Conservation (phyloP, 306 rosid genomes). For the Rosa multiflora region DNA sequence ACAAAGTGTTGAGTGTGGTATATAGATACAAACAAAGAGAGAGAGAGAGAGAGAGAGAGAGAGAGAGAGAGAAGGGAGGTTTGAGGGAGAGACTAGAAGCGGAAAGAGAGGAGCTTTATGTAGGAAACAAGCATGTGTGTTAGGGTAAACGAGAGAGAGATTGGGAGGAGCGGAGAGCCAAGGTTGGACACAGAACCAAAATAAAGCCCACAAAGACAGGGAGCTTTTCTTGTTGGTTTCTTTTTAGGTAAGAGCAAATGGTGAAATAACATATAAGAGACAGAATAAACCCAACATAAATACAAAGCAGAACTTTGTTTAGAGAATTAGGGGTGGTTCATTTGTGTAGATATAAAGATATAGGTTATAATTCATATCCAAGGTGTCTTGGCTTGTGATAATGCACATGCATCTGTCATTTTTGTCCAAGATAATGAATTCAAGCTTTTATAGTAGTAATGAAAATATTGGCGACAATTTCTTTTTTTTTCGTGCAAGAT, state of each 20-base stretch:
- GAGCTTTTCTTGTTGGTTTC: neutral
- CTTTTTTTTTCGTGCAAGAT: neutral
- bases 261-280: neutral
- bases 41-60: constrained; percentile 11
- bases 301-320: neutral
- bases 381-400: constrained; percentile 4
- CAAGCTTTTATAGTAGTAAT: neutral
- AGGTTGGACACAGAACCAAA: constrained; percentile 19
- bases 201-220: neutral
- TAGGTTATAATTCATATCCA: neutral
- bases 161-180: constrained; percentile 15
- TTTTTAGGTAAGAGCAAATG: neutral
- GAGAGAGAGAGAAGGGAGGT: constrained; percentile 16
- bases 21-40: constrained; percentile 16
- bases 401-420: constrained; percentile 8
- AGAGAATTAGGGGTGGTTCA: no score
- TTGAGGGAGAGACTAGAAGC: constrained; percentile 1
- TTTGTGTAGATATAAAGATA: neutral
- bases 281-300: neutral
- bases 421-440: neutral
- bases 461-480: neutral
- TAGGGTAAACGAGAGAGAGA: constrained; percentile 47
- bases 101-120: constrained; percentile 45
- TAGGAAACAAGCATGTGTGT: constrained; percentile 38
- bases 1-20: constrained; percentile 3